Evolutionary conservation across 257 asterid species (phyloP).

Genomic region (Plantago elongata): DNA sequence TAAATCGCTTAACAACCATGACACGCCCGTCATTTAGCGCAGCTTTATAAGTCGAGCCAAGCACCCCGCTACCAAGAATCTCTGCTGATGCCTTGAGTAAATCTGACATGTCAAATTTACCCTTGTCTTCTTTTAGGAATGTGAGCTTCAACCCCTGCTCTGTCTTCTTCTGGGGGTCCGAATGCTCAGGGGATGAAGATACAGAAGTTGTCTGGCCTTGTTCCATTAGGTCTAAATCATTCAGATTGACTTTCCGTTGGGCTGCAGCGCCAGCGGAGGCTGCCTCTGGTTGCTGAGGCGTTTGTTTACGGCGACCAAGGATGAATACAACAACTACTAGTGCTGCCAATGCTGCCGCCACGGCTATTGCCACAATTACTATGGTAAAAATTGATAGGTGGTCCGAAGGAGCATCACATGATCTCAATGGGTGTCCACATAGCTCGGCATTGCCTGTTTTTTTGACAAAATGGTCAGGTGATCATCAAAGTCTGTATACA

Average conservation of each 20-base stretch:
- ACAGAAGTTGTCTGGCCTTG: slow-evolving; percentile 19
- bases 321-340: slow-evolving; percentile 41
- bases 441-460: slow-evolving; percentile 54
- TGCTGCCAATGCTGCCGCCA: slow-evolving; percentile 35
- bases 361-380: slow-evolving; percentile 28
- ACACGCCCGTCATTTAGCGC: slow-evolving; percentile 36
- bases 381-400: slow-evolving; percentile 31
- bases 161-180: slow-evolving; percentile 23
- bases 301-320: slow-evolving; percentile 33
- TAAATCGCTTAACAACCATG: slow-evolving; percentile 81
- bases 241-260: slow-evolving; percentile 4
- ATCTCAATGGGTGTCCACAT: slow-evolving; percentile 63
- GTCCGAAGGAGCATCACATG: slow-evolving; percentile 29
- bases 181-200: slow-evolving; percentile 23
- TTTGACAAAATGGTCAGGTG: not conserved
- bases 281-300: slow-evolving; percentile 14
- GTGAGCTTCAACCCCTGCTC: slow-evolving; percentile 52
- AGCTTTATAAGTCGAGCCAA: slow-evolving; percentile 83
- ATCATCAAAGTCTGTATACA: not conserved
- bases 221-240: slow-evolving; percentile 38
- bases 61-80: slow-evolving; percentile 72
- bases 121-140: slow-evolving; percentile 49
- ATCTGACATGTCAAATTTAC: slow-evolving; percentile 68
- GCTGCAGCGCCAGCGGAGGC: slow-evolving; percentile 2
- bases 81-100: slow-evolving; percentile 87